phyloP scores from a whole-genome alignment of 2,329 filamentous ascomycete species.

The Trichoderma atrobrunneum region DNA sequence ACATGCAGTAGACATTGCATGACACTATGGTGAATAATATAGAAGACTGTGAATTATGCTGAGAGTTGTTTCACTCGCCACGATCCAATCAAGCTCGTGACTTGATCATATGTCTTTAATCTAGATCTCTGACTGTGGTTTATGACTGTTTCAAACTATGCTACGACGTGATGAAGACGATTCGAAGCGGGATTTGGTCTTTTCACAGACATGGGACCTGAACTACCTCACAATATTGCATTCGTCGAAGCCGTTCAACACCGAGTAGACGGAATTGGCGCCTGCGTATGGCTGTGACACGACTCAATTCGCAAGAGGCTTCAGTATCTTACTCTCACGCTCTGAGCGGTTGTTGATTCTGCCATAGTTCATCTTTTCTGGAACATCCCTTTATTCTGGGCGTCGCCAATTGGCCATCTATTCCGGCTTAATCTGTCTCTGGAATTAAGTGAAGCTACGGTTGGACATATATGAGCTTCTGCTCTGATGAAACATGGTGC shows the following conservation, averaged over 20 bases:
- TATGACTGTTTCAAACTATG: background rate
- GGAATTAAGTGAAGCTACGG: background rate
- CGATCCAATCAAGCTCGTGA: background rate
- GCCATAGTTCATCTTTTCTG: background rate
- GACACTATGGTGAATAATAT: background rate
- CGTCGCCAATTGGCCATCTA: background rate
- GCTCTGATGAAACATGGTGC: background rate
- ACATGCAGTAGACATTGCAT: background rate
- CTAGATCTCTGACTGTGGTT: background rate
- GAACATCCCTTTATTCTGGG: background rate
- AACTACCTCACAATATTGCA: background rate
- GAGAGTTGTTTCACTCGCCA: background rate
- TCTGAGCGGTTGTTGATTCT: background rate
- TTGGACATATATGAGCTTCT: background rate
- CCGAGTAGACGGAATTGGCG: background rate
- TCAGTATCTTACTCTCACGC: background rate
- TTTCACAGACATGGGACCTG: background rate
- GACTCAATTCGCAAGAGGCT: background rate
- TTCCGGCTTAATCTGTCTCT: background rate
- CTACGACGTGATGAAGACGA: background rate
- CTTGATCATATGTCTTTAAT: background rate
- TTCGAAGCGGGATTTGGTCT: background rate
- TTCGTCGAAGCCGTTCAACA: background rate
- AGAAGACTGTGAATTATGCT: background rate
- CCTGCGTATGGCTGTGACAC: background rate